Conservation (phyloP, 2,329 filamentous ascomycete species). For the Trichoderma semiorbis region DNA sequence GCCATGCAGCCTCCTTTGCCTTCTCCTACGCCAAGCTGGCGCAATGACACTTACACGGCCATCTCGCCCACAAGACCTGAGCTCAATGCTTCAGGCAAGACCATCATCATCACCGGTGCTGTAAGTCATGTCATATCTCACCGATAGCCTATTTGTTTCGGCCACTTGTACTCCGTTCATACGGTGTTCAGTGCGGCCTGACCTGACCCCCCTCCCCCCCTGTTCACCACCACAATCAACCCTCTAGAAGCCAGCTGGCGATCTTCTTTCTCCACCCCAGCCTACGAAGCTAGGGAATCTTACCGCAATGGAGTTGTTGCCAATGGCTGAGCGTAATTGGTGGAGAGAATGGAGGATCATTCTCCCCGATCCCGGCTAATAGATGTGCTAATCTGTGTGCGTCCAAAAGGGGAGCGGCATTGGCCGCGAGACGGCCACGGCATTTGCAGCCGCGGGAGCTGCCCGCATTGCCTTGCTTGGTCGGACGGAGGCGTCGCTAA, state of each 20-base stretch:
- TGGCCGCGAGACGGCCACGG: slow-evolving; percentile 8
- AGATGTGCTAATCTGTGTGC: background rate
- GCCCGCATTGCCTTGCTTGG: slow-evolving; percentile 9
- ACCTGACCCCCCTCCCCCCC: background rate
- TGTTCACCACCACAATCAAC: background rate
- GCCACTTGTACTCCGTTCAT: background rate
- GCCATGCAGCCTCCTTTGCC: slow-evolving; percentile 12
- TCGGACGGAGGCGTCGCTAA: background rate
- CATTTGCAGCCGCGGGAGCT: slow-evolving; percentile 14
- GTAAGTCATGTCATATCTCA: background rate
- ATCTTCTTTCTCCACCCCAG: background rate
- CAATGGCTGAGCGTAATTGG: background rate
- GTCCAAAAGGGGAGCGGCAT: slow-evolving; percentile 6
- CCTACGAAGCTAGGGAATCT: background rate
- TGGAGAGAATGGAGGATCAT: background rate
- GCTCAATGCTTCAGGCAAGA: slow-evolving; percentile 10
- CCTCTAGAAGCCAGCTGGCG: background rate
- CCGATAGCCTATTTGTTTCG: background rate
- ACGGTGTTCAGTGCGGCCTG: background rate
- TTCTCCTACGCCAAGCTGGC: slow-evolving; percentile 12
- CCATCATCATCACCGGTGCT: slow-evolving; percentile 6
- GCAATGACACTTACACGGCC: background rate
- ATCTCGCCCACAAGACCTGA: slow-evolving; percentile 6
- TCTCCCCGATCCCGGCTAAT: background rate
- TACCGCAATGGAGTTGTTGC: background rate